Evolutionary conservation across 1,284 basidiomycete species (phyloP), one percentile per base, ranked within the genome.

Genomic region (Pterulicium gracile): DNA sequence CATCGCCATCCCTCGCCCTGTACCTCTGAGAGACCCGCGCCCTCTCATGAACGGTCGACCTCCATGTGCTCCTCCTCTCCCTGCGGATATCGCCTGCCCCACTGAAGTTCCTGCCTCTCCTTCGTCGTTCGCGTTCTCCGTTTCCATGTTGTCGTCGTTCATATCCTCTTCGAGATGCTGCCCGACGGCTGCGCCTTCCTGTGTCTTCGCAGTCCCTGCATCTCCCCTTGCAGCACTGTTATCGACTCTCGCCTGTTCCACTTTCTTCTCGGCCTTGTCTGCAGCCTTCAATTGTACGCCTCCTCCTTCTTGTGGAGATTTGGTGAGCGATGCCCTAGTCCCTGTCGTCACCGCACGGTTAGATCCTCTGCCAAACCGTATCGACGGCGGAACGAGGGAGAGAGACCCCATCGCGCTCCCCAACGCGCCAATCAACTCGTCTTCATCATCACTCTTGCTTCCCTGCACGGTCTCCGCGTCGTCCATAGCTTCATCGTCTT

Each of bases 301-400:
- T n/a, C n/a, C n/a, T n/a, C n/a, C n/a, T n/a, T n/a, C n/a, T n/a
- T n/a, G n/a, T n/a, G n/a, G n/a, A n/a, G n/a, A n/a, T n/a, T n/a
- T 17, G 19, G 36, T 7, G 36, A 17, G 36, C 5, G 5, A 7
- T 39, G n/a, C 36, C 7, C 36, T 13, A 39, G 7, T 7, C 15
- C 15, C 19, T 17, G 15, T 17, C 7, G 36, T 4, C 7, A 17
- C 15, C 5, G 7, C 74, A 20, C 65, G 66, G 23, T 59, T 61
- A 47, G 72, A 77, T 1, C 84, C 84, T 34, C 84, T 68, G 24
- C 84, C 84, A 53, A 88, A 88, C 12, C 79, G 71, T 41, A 87
- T 71, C 1, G 77, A 70, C 2, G 73, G 61, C 1, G 85, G 85
- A 3, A 88, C 73, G 46, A 88, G 72, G 12, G 75, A 68, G n/a